Conservation (phyloP, 2,329 filamentous ascomycete species). For the Cytospora chrysosperma region DNA sequence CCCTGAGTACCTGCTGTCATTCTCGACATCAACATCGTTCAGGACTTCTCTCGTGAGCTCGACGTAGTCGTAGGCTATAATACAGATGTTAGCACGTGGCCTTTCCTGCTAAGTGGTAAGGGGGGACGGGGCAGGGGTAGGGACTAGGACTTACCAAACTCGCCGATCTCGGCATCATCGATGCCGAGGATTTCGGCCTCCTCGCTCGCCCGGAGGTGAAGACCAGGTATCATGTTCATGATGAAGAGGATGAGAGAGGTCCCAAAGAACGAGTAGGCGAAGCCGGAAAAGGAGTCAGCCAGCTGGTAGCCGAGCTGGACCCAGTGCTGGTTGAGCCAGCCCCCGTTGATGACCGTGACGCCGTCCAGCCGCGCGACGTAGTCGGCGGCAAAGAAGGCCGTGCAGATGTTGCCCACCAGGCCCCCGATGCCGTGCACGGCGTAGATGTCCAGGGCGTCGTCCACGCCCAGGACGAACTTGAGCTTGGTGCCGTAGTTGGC, state of each 20-base stretch:
- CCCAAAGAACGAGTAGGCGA: slow-evolving; percentile 73
- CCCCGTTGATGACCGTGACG: slow-evolving; percentile 63
- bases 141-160: slow-evolving; percentile 53
- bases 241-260: slow-evolving; percentile 78
- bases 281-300: slow-evolving; percentile 75
- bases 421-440: slow-evolving; percentile 79
- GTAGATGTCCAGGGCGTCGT: slow-evolving; percentile 87
- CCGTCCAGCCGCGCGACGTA: slow-evolving; percentile 83
- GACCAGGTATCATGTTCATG: slow-evolving; percentile 74
- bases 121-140: not conserved
- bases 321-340: slow-evolving; percentile 84
- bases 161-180: slow-evolving; percentile 86
- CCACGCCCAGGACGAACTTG: slow-evolving; percentile 77
- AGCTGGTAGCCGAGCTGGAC: slow-evolving; percentile 81
- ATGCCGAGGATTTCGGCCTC: slow-evolving; percentile 83
- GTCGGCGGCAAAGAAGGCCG: slow-evolving; percentile 79
- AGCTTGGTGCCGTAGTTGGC: slow-evolving; percentile 92
- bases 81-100: not conserved
- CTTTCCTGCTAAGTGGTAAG: not conserved
- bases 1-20: slow-evolving; percentile 33
- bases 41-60: slow-evolving; percentile 70
- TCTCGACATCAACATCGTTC: slow-evolving; percentile 29
- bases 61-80: slow-evolving; percentile 81
- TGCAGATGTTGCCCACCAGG: slow-evolving; percentile 74
- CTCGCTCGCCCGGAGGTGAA: slow-evolving; percentile 70